Percentiles rank a stretch among this genome's conserved stretches.
Evolutionary conservation across 768 basidiomycete genomes (phyloP).

Genomic region (Lactarius sanguifluus): DNA sequence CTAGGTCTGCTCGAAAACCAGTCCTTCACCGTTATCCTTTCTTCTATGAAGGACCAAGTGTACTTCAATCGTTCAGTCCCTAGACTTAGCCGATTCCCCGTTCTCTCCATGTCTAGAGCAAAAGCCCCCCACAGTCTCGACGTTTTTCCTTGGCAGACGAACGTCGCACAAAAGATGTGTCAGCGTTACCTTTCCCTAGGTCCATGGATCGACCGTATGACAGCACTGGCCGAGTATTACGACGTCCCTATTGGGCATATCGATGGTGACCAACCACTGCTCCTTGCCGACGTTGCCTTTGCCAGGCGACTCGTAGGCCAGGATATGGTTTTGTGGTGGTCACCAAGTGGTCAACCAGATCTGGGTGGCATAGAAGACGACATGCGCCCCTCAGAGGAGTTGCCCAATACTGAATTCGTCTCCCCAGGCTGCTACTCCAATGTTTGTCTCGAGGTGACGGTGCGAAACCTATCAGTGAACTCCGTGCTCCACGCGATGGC

Average conservation of each 20-base stretch:
- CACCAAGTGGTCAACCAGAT: conserved; percentile 82
- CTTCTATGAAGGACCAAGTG: conserved; percentile 77
- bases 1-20: conserved; percentile 72
- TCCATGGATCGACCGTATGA: conserved; percentile 73
- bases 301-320: conserved; percentile 83
- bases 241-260: conserved; percentile 93
- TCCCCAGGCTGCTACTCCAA: conserved; percentile 87
- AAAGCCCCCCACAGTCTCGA: conserved; percentile 71
- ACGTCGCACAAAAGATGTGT: conserved; percentile 81
- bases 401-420: conserved; percentile 81
- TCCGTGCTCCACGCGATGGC: conserved; percentile 91
- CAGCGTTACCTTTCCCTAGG: conserved; percentile 78
- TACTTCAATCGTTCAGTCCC: conserved; percentile 77
- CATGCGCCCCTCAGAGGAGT: conserved; percentile 68
- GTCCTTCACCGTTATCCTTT: conserved; percentile 75
- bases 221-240: conserved; percentile 84
- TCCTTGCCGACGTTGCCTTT: conserved; percentile 86
- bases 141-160: conserved; percentile 85
- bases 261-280: conserved; percentile 85
- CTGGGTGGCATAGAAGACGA: conserved; percentile 93
- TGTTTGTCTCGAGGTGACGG: conserved; percentile 85
- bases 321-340: conserved; percentile 97
- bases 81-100: conserved; percentile 79
- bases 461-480: conserved; percentile 92
- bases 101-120: conserved; percentile 84